These are phyloP conservation scores for Gautieria morchelliformis DNA, from an alignment of 768 basidiomycete genomes.

Conservation along the genomic window DNA sequence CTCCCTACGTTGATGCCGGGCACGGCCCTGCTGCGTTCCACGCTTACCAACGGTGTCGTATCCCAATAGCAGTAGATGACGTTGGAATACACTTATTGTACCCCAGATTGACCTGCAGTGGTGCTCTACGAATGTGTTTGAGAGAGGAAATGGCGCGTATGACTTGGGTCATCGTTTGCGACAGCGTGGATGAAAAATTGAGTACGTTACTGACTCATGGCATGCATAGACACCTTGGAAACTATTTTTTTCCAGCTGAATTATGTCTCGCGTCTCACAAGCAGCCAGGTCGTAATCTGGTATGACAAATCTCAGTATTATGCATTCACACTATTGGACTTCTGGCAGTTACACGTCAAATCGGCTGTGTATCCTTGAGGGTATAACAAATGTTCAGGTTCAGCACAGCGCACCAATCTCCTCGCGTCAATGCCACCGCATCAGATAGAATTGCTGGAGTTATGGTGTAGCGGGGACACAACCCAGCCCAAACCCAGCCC, in stretches of 20 bases:
- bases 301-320: too few species aligned
- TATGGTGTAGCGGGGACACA: conserved; percentile 76
- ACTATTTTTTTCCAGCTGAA: not conserved
- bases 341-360: conserved; percentile 53
- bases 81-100: conserved; percentile 14
- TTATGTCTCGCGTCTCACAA: too few species aligned
- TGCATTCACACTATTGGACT: too few species aligned
- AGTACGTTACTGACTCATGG: not conserved
- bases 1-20: too few species aligned
- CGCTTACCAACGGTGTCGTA: too few species aligned
- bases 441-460: conserved; percentile 64
- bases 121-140: conserved; percentile 30
- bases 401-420: conserved; percentile 36
- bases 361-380: conserved; percentile 44
- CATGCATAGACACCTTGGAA: not conserved
- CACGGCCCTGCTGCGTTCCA: too few species aligned
- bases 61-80: too few species aligned
- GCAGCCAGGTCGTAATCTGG: conserved; percentile 55
- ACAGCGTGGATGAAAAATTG: not conserved
- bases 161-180: conserved; percentile 21
- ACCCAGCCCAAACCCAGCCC: too few species aligned
- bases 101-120: conserved; percentile 31
- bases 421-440: conserved; percentile 61
- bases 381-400: not conserved
- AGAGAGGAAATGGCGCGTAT: conserved; percentile 37